phyloP scores from a whole-genome alignment of 768 basidiomycete species.

The Phanerochaete carnosa region DNA sequence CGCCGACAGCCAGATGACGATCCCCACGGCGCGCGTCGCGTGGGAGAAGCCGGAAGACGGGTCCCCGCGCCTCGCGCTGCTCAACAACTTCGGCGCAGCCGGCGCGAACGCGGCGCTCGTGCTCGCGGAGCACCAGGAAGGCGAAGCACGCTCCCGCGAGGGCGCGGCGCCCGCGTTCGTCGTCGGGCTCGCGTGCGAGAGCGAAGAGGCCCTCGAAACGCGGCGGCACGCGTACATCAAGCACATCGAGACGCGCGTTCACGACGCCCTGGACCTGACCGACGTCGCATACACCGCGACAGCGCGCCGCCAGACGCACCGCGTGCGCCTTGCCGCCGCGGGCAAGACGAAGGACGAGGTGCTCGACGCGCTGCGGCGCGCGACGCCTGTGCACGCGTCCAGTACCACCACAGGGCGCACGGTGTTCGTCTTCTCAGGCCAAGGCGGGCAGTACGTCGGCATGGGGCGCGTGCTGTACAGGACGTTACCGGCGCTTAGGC shows the following conservation, averaged over 20 bases:
- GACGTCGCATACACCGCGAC: conserved; percentile 68
- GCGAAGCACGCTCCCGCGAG: neutral
- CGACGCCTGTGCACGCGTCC: conserved; percentile 30
- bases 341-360: conserved; percentile 46
- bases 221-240: conserved; percentile 45
- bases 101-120: conserved; percentile 66
- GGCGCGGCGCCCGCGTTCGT: conserved; percentile 29
- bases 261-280: conserved; percentile 28
- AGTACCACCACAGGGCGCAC: conserved; percentile 28
- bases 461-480: conserved; percentile 62
- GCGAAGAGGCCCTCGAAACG: conserved; percentile 39
- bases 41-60: conserved; percentile 36
- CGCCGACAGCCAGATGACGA: conserved; percentile 45
- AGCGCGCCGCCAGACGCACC: conserved; percentile 56
- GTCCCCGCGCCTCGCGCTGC: conserved; percentile 46
- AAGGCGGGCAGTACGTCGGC: conserved; percentile 63
- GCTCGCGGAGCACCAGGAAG: conserved; percentile 44
- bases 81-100: conserved; percentile 77
- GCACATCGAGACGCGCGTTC: conserved; percentile 42
- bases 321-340: conserved; percentile 48
- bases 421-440: conserved; percentile 72
- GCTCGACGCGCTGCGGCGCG: conserved; percentile 36
- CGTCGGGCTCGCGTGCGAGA: conserved; percentile 65
- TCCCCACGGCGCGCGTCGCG: conserved; percentile 34
- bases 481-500: conserved; percentile 43